Conservation (phyloP, 1,284 basidiomycete genomes). For the Malassezia psittaci region DNA sequence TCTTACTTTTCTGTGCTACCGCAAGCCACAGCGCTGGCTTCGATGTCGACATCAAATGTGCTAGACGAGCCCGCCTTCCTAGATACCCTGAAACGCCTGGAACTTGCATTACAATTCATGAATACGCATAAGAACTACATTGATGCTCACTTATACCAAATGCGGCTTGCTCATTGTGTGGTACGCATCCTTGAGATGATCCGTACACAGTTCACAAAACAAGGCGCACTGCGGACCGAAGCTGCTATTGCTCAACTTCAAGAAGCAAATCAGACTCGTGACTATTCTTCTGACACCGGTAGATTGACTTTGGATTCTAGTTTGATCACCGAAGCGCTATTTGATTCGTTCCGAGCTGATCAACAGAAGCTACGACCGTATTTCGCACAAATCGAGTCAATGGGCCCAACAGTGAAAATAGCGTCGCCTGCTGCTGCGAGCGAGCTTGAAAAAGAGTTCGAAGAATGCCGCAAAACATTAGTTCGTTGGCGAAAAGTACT, state of each 20-base stretch:
- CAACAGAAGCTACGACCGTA: neutral
- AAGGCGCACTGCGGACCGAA: neutral
- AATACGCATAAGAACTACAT: slow-evolving; percentile 22
- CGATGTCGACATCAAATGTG: slow-evolving; percentile 24
- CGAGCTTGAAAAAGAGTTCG: neutral
- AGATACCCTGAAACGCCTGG: slow-evolving; percentile 34
- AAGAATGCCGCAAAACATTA: neutral
- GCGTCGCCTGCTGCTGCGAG: neutral
- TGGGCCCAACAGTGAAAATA: neutral
- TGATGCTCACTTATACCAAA: slow-evolving; percentile 35
- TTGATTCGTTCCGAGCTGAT: neutral
- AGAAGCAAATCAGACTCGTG: slow-evolving; percentile 4
- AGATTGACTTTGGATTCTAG: neutral
- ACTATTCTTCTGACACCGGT: neutral
- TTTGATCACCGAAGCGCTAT: neutral
- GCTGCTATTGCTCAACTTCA: neutral
- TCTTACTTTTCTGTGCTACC: slow-evolving; percentile 39
- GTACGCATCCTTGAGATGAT: slow-evolving; percentile 6
- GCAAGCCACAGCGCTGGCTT: slow-evolving; percentile 31
- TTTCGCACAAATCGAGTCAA: neutral
- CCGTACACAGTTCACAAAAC: neutral
- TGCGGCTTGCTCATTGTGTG: slow-evolving; percentile 19
- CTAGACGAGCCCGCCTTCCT: slow-evolving; percentile 30
- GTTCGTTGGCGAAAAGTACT: neutral
- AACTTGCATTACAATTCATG: slow-evolving; percentile 33